A percentile compares a stretch with the other conserved stretches of the same genome.
These are phyloP conservation scores for Salinomyces thailandicus DNA, from an alignment of 2,329 filamentous ascomycete genomes.

Conservation along the genomic window DNA sequence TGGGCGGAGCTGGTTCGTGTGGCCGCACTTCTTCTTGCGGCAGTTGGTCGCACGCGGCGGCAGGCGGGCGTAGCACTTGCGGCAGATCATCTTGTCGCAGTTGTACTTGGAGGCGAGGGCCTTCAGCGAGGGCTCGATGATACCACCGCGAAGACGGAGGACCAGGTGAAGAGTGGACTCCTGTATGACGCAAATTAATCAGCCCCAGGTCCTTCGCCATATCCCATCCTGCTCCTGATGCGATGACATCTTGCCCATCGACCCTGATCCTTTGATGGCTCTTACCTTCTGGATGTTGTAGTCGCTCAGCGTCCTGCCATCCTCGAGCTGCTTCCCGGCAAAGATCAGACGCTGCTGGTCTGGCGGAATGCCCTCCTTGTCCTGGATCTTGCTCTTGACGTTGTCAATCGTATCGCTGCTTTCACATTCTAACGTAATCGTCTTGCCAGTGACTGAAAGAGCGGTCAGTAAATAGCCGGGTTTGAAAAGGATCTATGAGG, in stretches of 20 bases:
- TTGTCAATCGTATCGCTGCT: constrained; percentile 99
- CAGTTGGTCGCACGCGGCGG: constrained; percentile 99
- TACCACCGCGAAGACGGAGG: constrained; percentile 96
- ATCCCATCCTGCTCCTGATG: not conserved
- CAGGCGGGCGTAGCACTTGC: constrained; percentile 98
- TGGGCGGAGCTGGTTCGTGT: constrained; percentile 99
- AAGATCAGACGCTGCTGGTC: constrained; percentile 99
- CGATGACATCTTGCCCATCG: too few relatives aligned
- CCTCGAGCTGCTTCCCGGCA: constrained; percentile 97
- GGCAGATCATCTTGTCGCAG: constrained; percentile 99
- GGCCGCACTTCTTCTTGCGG: constrained; percentile 99
- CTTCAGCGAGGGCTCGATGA: constrained; percentile 98
- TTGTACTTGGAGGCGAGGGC: constrained; percentile 98
- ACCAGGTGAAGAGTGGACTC: constrained; percentile 98
- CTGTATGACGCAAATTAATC: constrained; percentile 35
- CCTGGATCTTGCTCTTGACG: constrained; percentile 99
- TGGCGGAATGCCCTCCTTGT: constrained; percentile 97
- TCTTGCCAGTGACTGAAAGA: constrained; percentile 99
- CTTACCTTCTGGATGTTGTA: constrained; percentile 99
- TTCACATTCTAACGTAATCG: constrained; percentile 99
- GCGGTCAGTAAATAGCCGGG: constrained; percentile 25
- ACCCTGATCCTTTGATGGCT: constrained; percentile 9
- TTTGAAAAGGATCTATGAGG: constrained; percentile 1
- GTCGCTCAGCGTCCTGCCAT: constrained; percentile 90
- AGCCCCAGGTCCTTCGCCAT: constrained; percentile 7